Percentiles rank a stretch among this genome's conserved stretches.
Evolutionary conservation across 2,329 filamentous ascomycete genomes (phyloP).

Genomic region (Neofusicoccum umdonicola): DNA sequence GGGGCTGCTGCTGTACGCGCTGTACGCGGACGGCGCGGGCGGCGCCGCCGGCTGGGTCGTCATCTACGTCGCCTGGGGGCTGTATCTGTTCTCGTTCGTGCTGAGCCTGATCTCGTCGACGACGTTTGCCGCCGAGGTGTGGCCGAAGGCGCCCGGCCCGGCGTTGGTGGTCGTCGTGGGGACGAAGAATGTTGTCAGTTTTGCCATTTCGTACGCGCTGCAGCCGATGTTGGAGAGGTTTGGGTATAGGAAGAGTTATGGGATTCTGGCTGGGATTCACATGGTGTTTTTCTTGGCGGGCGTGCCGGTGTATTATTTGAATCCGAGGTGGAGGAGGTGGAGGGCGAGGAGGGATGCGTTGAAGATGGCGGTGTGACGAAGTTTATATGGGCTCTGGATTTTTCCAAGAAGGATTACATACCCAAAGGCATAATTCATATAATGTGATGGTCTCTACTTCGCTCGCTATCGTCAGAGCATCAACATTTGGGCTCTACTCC

Average conservation of each 20-base stretch:
- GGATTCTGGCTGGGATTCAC: slow-evolving; percentile 24
- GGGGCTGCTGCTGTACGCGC: not conserved
- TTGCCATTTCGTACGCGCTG: slow-evolving; percentile 27
- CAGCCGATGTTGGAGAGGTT: slow-evolving; percentile 29
- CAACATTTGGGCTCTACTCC: too few species aligned
- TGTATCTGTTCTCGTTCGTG: slow-evolving; percentile 27
- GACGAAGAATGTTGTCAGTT: slow-evolving; percentile 35
- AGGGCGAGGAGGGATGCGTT: not conserved
- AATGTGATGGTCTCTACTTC: too few species aligned
- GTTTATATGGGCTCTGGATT: not conserved
- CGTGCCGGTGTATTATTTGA: slow-evolving; percentile 17
- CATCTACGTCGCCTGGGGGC: slow-evolving; percentile 32
- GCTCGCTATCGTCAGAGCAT: too few species aligned
- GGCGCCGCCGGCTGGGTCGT: slow-evolving; percentile 14
- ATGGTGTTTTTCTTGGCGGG: slow-evolving; percentile 18
- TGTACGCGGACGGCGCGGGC: not conserved
- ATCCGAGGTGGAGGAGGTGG: slow-evolving; percentile 14
- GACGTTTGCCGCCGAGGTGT: slow-evolving; percentile 31
- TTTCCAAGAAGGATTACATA: too few species aligned
- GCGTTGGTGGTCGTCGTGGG: slow-evolving; percentile 35
- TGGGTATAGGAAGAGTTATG: slow-evolving; percentile 24
- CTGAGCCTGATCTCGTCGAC: slow-evolving; percentile 30
- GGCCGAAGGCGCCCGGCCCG: slow-evolving; percentile 31
- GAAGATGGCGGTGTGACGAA: not conserved
- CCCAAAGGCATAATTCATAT: too few species aligned